A percentile compares a stretch with the other conserved stretches of the same genome.
Conservation (phyloP, 2,329 filamentous ascomycete species). For the Rhynchosporium graminicola region DNA sequence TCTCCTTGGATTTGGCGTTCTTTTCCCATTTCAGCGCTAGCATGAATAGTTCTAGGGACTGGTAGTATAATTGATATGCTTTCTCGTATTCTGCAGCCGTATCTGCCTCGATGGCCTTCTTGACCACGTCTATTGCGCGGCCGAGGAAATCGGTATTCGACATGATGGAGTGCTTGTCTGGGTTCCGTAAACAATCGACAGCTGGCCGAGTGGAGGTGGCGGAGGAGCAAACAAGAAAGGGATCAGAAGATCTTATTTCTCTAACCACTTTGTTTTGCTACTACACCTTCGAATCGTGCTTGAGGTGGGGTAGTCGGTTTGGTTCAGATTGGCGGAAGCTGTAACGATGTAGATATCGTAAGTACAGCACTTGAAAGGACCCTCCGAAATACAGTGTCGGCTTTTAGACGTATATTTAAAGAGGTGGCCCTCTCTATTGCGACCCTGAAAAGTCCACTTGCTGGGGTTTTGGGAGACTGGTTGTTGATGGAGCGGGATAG, state of each 20-base stretch:
- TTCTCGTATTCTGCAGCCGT: conserved; percentile 96
- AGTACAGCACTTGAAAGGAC: neutral
- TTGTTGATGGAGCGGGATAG: conserved; percentile 23
- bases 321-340: neutral
- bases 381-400: too few relatives aligned
- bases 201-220: neutral
- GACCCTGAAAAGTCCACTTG: neutral
- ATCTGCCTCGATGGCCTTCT: conserved; percentile 96
- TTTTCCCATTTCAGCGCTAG: conserved; percentile 99
- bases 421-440: neutral
- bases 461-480: conserved; percentile 18
- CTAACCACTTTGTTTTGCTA: neutral
- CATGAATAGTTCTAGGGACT: conserved; percentile 96
- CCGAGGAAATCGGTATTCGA: conserved; percentile 96
- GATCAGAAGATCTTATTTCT: neutral
- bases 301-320: neutral
- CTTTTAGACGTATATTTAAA: neutral
- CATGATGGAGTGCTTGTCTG: conserved; percentile 54
- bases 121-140: conserved; percentile 93
- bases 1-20: conserved; percentile 94
- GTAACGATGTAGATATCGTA: neutral
- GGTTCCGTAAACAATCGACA: neutral
- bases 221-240: too few relatives aligned
- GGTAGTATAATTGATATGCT: conserved; percentile 95
- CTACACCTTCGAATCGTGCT: neutral